Evolutionary conservation across 805 yeast species (phyloP), one percentile per base, ranked within the genome.

Genomic region (Candida fluviatilis): DNA sequence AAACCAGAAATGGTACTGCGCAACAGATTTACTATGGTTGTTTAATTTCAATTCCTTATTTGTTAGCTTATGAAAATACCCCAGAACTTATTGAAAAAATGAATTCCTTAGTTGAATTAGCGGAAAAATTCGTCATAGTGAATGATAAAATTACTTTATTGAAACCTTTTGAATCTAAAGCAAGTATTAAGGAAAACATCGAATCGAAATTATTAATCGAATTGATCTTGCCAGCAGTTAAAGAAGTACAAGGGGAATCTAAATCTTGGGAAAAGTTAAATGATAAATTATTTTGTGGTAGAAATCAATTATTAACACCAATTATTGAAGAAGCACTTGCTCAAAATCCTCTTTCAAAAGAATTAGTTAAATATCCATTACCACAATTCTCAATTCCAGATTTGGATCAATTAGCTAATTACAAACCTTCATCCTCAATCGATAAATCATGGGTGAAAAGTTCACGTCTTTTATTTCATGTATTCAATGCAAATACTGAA

Each of bases 11-110:
- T 36, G 77, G 83, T 2, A 58, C 82, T 33, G 86, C 85, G 3
- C 88, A 86, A 54, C 78, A 82, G 35, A 58, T 88, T 13, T 85
- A 63, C 53, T 80, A 78, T 47, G 77, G 77, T 47, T 75, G 79
- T 1, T 58, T 83, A 37, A 54, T 81, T 13, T 71, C 85, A 10
- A 51, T 84, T 25, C 95, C 96, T 8, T 85, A 77, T 54, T 60
- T 78, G 43, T 69, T 73, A 43, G 65, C 75, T 31, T 75, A 70
- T 48, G 69, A 67, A 30, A 54, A 49, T 12, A 48, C 59, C 26
- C 45, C 50, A 34, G 60, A 35, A 43, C 52, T 55, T 50, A 46
- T 42, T 45, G 58, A 19, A 32, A 69, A 39, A 51, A 33, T 45
- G 15, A 63, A 68, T 34, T 72, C 72, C 14, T 47, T 83, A 30